Evolutionary conservation across 2,329 filamentous ascomycete species (phyloP).

Genomic region (Colletotrichum lindemuthianum): DNA sequence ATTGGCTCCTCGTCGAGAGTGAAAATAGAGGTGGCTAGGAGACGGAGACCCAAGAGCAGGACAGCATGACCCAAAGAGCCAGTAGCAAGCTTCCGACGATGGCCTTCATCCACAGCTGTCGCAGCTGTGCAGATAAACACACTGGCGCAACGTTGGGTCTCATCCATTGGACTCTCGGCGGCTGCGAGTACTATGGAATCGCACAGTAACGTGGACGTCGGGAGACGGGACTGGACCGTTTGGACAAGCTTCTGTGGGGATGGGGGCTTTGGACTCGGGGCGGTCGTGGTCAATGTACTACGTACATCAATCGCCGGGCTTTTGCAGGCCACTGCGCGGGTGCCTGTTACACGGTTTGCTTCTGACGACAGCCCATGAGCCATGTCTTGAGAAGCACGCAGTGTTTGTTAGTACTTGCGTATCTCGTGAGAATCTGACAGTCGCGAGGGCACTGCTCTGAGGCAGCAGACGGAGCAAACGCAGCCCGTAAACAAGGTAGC

Average conservation of each 20-base stretch:
- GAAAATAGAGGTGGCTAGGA: conserved; percentile 35
- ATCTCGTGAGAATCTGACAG: too few relatives aligned
- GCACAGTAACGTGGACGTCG: background rate
- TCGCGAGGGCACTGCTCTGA: too few relatives aligned
- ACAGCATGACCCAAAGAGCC: background rate
- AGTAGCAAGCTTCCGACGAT: conserved; percentile 29
- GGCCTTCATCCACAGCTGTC: conserved; percentile 25
- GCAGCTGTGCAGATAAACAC: conserved; percentile 23
- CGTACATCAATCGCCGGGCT: conserved; percentile 18
- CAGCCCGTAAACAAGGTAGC: too few relatives aligned
- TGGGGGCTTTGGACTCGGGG: conserved; percentile 1
- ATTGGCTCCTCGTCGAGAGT: conserved; percentile 2
- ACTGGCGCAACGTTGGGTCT: background rate
- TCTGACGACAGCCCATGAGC: background rate
- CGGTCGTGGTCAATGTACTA: conserved; percentile 13
- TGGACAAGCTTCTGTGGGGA: conserved; percentile 34
- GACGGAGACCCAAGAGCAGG: conserved; percentile 5
- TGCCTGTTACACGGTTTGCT: conserved; percentile 22
- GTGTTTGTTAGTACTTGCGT: too few relatives aligned
- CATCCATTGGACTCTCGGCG: conserved; percentile 25
- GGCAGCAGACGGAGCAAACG: too few relatives aligned
- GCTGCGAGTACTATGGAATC: conserved; percentile 22
- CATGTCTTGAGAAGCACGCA: background rate
- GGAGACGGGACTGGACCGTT: conserved; percentile 31
- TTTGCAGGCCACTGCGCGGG: conserved; percentile 8